phyloP scores from a whole-genome alignment of 192 early-diverging fungal species.

The Backusella morwellensis region DNA sequence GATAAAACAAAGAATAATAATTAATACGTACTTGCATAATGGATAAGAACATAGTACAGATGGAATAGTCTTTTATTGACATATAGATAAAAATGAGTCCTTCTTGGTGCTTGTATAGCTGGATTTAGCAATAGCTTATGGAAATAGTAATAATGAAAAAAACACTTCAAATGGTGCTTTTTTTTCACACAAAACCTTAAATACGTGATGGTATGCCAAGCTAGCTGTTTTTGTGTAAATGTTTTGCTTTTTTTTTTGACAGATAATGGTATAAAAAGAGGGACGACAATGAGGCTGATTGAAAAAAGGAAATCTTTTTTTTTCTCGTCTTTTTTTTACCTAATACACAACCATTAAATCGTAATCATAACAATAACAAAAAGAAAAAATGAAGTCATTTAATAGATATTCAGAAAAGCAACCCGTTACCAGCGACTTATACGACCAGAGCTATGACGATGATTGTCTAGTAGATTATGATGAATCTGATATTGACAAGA shows the following conservation, averaged over 20 bases:
- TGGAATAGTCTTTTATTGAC: neutral
- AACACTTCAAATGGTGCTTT: no score
- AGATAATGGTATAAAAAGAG: neutral
- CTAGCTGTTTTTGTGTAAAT: neutral
- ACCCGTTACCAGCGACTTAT: neutral
- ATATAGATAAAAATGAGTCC: neutral
- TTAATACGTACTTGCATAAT: neutral
- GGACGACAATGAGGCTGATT: neutral
- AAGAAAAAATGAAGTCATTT: neutral
- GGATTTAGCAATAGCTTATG: neutral
- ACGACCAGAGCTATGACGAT: neutral
- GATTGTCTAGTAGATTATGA: conserved; percentile 1
- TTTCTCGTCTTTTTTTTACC: neutral
- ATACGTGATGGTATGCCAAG: neutral
- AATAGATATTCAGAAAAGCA: neutral
- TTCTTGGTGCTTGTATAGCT: neutral
- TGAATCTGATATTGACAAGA: neutral
- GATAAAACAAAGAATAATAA: neutral
- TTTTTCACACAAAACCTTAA: neutral
- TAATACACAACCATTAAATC: no score
- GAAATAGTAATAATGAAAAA: neutral
- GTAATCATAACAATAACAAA: no score
- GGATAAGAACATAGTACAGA: neutral
- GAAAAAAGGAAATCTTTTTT: neutral
- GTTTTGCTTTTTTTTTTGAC: neutral